phyloP scores from a whole-genome alignment of 179 eudicot genomes.

The Actinidia chinensis region DNA sequence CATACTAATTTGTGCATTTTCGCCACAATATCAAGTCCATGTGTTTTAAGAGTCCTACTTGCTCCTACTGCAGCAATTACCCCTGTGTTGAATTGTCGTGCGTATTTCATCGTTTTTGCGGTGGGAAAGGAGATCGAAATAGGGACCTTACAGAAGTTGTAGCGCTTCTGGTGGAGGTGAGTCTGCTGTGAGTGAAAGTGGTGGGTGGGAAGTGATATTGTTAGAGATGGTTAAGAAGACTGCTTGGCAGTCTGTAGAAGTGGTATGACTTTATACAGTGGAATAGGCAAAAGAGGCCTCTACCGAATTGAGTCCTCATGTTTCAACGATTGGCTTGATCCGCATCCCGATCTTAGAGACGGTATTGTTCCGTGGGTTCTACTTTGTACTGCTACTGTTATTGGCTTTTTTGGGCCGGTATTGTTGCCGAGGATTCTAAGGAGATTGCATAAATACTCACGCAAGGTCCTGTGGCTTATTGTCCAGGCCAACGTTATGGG shows the following conservation, averaged over 20 bases:
- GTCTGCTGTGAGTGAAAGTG: conserved; percentile 29
- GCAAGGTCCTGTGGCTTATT: conserved; percentile 67
- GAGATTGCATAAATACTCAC: conserved; percentile 68
- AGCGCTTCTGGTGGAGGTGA: conserved; percentile 29
- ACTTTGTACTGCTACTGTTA: conserved; percentile 62
- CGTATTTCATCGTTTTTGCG: conserved; percentile 30
- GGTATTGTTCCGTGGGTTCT: conserved; percentile 75
- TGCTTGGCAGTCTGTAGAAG: conserved; percentile 53
- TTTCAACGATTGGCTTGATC: conserved; percentile 56
- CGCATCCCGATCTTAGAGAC: conserved; percentile 79
- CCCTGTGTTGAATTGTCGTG: conserved; percentile 25
- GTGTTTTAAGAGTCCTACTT: not conserved
- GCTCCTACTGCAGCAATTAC: conserved; percentile 22
- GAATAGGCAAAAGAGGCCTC: conserved; percentile 67
- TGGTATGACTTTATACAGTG: conserved; percentile 38
- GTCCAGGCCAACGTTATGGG: conserved; percentile 48
- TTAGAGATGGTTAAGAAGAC: conserved; percentile 58
- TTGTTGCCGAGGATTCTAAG: conserved; percentile 75
- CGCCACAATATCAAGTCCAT: conserved; percentile 22
- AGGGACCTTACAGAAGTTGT: conserved; percentile 17
- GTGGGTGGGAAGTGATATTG: conserved; percentile 59
- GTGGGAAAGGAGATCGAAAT: conserved; percentile 30
- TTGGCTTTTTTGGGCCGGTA: conserved; percentile 83
- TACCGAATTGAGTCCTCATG: conserved; percentile 57
- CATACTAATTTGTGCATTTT: not conserved